These are phyloP conservation scores for Bruguiera gymnorhiza DNA, from an alignment of 345 rosid genomes.

Conservation along the genomic window DNA sequence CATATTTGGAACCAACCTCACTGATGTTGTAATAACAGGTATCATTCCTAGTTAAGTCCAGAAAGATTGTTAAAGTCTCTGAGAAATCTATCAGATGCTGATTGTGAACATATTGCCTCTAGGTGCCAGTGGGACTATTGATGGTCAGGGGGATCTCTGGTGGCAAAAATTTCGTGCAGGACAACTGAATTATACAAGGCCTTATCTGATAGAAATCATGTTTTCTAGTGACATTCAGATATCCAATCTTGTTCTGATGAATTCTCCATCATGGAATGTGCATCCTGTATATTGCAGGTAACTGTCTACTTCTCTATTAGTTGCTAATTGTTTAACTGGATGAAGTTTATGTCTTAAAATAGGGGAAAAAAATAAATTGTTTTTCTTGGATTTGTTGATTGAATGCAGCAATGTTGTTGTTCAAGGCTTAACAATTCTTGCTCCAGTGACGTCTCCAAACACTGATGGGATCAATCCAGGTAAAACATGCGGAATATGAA, in stretches of 20 bases:
- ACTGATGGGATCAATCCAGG: constrained; percentile 38
- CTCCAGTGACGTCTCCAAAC: constrained; percentile 29
- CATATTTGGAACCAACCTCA: constrained; percentile 44
- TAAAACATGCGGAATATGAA: constrained; percentile 1
- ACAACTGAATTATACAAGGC: constrained; percentile 34
- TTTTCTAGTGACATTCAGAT: constrained; percentile 34
- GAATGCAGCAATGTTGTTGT: constrained; percentile 25
- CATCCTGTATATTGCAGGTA: constrained; percentile 50
- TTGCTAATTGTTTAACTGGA: background rate
- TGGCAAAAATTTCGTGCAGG: constrained; percentile 37
- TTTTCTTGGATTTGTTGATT: background rate
- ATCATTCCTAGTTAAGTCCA: background rate
- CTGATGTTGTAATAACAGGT: constrained; percentile 44
- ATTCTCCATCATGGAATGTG: constrained; percentile 49
- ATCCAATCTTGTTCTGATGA: constrained; percentile 37
- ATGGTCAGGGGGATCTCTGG: constrained; percentile 47
- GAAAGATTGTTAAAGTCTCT: background rate
- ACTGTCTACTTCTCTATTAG: background rate
- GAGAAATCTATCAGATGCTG: background rate
- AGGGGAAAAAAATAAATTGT: background rate
- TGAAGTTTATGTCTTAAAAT: background rate
- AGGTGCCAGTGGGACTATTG: constrained; percentile 47
- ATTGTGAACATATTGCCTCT: background rate
- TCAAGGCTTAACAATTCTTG: constrained; percentile 30
- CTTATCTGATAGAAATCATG: constrained; percentile 46